A percentile compares a stretch with the other conserved stretches of the same genome.
Evolutionary conservation across 2,329 filamentous ascomycete species (phyloP).

Genomic region (Microcera coccophila): DNA sequence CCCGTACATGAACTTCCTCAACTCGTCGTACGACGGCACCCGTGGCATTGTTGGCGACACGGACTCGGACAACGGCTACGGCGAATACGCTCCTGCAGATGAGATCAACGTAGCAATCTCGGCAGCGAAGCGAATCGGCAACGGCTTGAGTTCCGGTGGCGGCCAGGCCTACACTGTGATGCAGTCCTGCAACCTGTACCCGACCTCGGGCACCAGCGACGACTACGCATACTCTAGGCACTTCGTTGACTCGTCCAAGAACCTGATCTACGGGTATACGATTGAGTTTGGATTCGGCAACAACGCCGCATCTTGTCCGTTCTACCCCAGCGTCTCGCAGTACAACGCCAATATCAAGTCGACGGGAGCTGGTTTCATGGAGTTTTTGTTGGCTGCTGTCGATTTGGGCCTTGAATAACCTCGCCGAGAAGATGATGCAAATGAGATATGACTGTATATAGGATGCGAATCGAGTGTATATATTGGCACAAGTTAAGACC

Average conservation of each 20-base stretch:
- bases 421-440: no score
- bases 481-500: no score
- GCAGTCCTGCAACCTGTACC: constrained; percentile 39
- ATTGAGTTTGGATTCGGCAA: constrained; percentile 39
- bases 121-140: constrained; percentile 31
- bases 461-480: no score
- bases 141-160: constrained; percentile 21
- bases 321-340: constrained; percentile 39
- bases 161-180: constrained; percentile 36
- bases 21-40: constrained; percentile 45
- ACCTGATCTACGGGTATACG: constrained; percentile 27
- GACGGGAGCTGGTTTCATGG: constrained; percentile 42
- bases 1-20: constrained; percentile 46
- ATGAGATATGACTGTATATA: no score
- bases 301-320: constrained; percentile 26
- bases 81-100: constrained; percentile 36
- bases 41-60: constrained; percentile 42
- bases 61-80: constrained; percentile 31
- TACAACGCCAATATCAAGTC: constrained; percentile 37
- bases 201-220: constrained; percentile 41
- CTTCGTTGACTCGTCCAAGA: constrained; percentile 9
- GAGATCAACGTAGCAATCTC: constrained; percentile 31
- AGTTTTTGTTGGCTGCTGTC: constrained; percentile 32
- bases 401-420: constrained; percentile 12
- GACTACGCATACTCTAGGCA: constrained; percentile 35